Percentiles rank a stretch among this genome's conserved stretches.
Evolutionary conservation across 2,329 filamentous ascomycete species (phyloP).

Genomic region (Fusarium papillatum): DNA sequence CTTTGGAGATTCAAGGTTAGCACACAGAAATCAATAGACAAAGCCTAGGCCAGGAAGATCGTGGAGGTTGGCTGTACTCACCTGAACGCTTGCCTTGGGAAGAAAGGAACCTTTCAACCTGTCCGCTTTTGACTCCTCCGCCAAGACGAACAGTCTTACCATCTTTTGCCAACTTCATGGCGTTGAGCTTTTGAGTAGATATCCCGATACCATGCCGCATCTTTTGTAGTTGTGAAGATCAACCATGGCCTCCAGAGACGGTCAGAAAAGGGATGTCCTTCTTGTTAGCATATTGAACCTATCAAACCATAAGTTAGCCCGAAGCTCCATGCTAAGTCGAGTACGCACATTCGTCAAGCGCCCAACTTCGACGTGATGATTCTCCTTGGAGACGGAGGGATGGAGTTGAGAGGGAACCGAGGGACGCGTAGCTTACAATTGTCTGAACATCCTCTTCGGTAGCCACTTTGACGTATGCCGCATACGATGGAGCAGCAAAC

Average conservation of each 20-base stretch:
- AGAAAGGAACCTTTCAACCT: neutral
- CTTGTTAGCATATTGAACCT: neutral
- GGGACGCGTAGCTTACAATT: neutral
- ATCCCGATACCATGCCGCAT: neutral
- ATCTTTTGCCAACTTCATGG: neutral
- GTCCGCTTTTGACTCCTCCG: neutral
- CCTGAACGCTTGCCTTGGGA: neutral
- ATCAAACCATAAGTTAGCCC: neutral
- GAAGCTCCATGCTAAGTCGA: neutral
- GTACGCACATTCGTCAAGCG: neutral
- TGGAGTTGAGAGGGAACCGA: neutral
- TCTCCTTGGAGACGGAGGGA: neutral
- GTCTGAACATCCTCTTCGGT: neutral
- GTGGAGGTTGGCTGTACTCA: neutral
- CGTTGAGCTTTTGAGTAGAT: neutral
- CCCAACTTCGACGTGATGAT: neutral
- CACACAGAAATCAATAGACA: neutral
- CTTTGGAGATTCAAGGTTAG: slow-evolving; percentile 11
- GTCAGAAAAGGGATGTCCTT: neutral
- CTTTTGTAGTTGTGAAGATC: neutral
- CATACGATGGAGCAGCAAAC: neutral
- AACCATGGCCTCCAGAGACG: neutral
- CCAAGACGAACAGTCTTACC: neutral
- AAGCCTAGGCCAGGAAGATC: neutral
- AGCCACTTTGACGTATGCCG: neutral